Evolutionary conservation across 108 stramenopile genomes (phyloP), one percentile per base, ranked within the genome.

Genomic region (Pseudonitzschia delicatissima): DNA sequence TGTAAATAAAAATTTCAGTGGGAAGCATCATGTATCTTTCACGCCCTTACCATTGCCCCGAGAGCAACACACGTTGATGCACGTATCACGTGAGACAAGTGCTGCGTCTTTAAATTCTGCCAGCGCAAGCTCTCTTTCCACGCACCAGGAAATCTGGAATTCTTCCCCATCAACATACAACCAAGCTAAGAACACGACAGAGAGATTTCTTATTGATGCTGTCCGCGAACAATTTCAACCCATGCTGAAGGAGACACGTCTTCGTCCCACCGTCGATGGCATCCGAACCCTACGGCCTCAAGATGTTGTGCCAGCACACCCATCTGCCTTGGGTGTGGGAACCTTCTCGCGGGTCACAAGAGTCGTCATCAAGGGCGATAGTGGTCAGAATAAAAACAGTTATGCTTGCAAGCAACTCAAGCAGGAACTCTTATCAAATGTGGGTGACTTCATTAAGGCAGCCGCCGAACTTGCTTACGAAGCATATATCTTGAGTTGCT

Each of bases 381-480:
- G 27, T 18, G 13, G 25, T 13, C 21, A 26, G 28, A 12, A 26
- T 2, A 25, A 51, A 51, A 18, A 26, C 86, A 50, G 57, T 88
- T 23, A 87, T 80, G 8, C 50, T 79, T 15, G 90, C 88, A 78
- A 87, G n/a, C 42, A 44, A 44, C 42, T 44, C 42, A 44, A 44
- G n/a, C 42, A n/a, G n/a, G 42, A 82, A 9, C 79, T 87, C 73
- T 77, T 92, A 71, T 64, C 88, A 27, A 74, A 76, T 12, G 79
- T 79, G 6, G 62, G 83, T 34, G 72, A 76, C 37, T 92, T 79
- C 60, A 67, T 69, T 7, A 62, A 79, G 23, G 87, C 85, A 1
- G 84, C 86, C 9, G 35, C 66, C 23, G 87, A 92, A 57, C 57
- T 92, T n/a, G 90, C 80, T 1, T 52, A 83, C 11, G 90, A 92